Evolutionary conservation across 148 eudicot genomes (phyloP), one percentile per base, ranked within the genome.

Genomic region (Amaranthus hypochondriacus): DNA sequence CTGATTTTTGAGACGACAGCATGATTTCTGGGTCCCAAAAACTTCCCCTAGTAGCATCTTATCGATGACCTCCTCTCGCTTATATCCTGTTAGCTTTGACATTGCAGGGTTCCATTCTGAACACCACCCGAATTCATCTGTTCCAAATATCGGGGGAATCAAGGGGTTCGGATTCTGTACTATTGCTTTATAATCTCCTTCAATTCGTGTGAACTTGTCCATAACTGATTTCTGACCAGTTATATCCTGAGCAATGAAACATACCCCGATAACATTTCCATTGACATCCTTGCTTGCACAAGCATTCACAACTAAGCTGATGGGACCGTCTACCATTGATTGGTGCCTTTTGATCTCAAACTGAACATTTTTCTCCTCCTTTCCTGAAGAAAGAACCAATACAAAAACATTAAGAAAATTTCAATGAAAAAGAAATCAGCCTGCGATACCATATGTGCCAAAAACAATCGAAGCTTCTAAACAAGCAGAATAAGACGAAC

Each of bases 101-200:
- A 94, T 94, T 2, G 98, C 96, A 11, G 90, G 80, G 72, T 94
- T 94, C 98, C 98, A 94, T 77, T 94, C 98, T 12, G 84, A 81
- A 65, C 98, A 94, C 97, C 98, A 94, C 0, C 97, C 97, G 74
- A 91, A 89, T 72, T 94, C 97, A 70, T 94, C 96, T 0, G 89
- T 78, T 69, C 92, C 96, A 73, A 94, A 91, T 68, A 94, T 91
- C 42, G 98, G 98, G 8, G 98, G 98, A 52, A 91, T 91, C 70
- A 94, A 67, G 14, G 98, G 97, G 80, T 84, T 91, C 8, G 96
- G 98, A 69, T 90, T 94, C 68, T 88, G 98, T 47, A 94, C 81
- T 5, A 94, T 89, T 58, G 98, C 93, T 74, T 84, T 87, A 84
- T 94, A 94, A 79, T 94, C 97, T 4, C 98, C 98, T 81, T 94